A percentile compares a stretch with the other conserved stretches of the same genome.
phyloP scores from a whole-genome alignment of 352 stramenopile species.

The Pilasporangium apinafurcum region DNA sequence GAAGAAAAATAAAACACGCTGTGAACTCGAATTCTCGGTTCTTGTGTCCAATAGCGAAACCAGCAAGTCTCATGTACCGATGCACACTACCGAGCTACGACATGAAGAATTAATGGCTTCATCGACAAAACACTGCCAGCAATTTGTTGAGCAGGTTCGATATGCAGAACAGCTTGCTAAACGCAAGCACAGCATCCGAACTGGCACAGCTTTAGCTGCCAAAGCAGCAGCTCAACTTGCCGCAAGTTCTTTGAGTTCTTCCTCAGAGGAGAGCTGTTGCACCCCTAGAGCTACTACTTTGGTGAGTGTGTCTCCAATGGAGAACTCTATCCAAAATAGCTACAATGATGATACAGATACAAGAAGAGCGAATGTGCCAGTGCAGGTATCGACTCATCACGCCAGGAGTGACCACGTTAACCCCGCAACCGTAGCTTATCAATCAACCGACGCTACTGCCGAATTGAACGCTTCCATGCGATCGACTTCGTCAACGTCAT shows the following conservation, averaged over 20 bases:
- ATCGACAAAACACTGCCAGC: constrained; percentile 50
- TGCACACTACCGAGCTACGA: background rate
- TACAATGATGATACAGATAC: background rate
- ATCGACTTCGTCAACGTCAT: background rate
- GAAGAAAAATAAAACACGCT: constrained; percentile 53
- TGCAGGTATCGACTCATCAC: background rate
- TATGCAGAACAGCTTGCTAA: constrained; percentile 29
- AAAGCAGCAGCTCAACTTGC: background rate
- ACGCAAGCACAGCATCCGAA: constrained; percentile 19
- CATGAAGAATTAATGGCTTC: constrained; percentile 70
- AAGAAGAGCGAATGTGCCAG: background rate
- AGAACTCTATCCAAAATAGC: no score
- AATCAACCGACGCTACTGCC: no score
- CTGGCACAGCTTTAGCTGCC: constrained; percentile 10
- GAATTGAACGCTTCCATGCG: background rate
- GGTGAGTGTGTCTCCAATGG: no score
- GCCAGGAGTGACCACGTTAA: no score
- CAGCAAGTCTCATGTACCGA: background rate
- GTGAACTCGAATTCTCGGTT: constrained; percentile 45
- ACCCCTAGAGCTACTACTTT: no score
- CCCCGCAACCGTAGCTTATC: no score
- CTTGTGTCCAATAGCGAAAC: no score
- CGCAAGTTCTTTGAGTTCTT: no score
- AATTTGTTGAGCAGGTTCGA: constrained; percentile 48
- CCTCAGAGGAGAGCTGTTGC: no score